phyloP scores from a whole-genome alignment of 306 rosid species.

The Quercus berberidifolia region DNA sequence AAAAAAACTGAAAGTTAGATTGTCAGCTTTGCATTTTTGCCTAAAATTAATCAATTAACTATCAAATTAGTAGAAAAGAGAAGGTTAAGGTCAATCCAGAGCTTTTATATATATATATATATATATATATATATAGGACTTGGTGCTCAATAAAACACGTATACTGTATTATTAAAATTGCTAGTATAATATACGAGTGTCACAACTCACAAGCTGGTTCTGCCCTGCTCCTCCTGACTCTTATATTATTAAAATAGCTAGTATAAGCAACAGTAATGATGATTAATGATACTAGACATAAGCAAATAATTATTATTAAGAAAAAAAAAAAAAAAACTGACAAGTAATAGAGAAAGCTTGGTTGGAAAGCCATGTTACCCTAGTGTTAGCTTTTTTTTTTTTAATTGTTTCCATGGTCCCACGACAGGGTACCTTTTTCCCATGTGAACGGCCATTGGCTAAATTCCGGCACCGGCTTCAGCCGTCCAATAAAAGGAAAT shows the following conservation, averaged over 20 bases:
- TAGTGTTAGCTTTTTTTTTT: constrained; percentile 34
- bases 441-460: constrained; percentile 28
- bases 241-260: not conserved
- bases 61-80: too few relatives aligned
- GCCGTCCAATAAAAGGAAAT: constrained; percentile 19
- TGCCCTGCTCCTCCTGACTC: not conserved
- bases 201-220: too few relatives aligned
- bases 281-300: constrained; percentile 33
- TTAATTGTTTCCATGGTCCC: constrained; percentile 26
- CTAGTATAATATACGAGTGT: too few relatives aligned
- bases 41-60: too few relatives aligned
- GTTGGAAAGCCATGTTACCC: constrained; percentile 46
- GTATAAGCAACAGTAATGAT: constrained; percentile 41
- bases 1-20: too few relatives aligned
- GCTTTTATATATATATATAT: too few relatives aligned
- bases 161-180: too few relatives aligned
- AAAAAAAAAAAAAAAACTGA: constrained; percentile 20
- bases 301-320: constrained; percentile 18
- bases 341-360: constrained; percentile 35
- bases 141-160: too few relatives aligned
- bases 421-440: constrained; percentile 13
- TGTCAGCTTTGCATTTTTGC: too few relatives aligned
- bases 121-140: too few relatives aligned
- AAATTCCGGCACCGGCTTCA: constrained; percentile 1
- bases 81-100: too few relatives aligned